Percentiles rank a stretch among this genome's conserved stretches.
phyloP scores from a whole-genome alignment of 345 rosid species.

The Salix brachista region DNA sequence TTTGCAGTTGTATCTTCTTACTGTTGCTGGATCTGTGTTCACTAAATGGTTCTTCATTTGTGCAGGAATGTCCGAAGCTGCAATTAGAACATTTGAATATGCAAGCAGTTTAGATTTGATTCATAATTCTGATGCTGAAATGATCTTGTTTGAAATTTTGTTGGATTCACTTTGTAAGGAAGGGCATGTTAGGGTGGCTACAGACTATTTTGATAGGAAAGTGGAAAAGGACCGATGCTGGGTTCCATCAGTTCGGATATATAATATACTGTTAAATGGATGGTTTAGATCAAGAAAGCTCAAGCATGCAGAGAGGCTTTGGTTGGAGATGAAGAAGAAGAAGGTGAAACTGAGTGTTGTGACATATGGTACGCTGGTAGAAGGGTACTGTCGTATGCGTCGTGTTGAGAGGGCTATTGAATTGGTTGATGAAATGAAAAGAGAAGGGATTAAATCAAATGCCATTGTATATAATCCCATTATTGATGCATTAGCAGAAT shows the following conservation, averaged over 20 bases:
- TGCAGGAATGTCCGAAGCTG: constrained; percentile 63
- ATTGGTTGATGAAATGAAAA: constrained; percentile 65
- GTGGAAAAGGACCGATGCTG: constrained; percentile 35
- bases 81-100: constrained; percentile 66
- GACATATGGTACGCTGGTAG: constrained; percentile 74
- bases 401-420: constrained; percentile 60
- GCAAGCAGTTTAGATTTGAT: constrained; percentile 36
- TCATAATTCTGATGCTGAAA: constrained; percentile 28
- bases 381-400: constrained; percentile 73
- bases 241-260: constrained; percentile 54
- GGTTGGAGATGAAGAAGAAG: constrained; percentile 58
- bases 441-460: constrained; percentile 53
- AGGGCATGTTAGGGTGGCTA: constrained; percentile 59
- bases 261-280: constrained; percentile 74
- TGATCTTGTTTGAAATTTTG: constrained; percentile 53
- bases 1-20: background rate
- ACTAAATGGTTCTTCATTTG: background rate
- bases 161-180: constrained; percentile 86
- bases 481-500: constrained; percentile 76
- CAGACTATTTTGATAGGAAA: constrained; percentile 39
- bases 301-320: constrained; percentile 63
- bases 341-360: constrained; percentile 56
- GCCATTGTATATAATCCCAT: constrained; percentile 61
- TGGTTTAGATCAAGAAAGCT: constrained; percentile 71
- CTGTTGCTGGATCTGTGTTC: background rate